Evolutionary conservation across 495 filamentous ascomycete genomes (phyloP).

Genomic region (Lophiotrema nucula): DNA sequence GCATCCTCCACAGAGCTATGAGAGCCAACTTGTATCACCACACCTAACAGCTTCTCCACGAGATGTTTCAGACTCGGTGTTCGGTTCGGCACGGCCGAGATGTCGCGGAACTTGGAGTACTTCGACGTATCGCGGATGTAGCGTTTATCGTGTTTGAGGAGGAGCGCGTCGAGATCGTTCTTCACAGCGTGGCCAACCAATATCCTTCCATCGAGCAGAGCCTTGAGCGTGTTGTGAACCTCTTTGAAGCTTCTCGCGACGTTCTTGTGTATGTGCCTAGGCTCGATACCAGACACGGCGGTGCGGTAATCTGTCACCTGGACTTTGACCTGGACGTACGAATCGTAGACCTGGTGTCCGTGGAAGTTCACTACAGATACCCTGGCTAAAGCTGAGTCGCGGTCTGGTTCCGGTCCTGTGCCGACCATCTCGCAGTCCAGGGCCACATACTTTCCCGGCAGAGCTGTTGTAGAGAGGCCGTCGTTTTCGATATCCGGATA

Average conservation of each 20-base stretch:
- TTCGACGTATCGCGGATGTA: constrained; percentile 84
- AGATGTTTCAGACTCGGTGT: constrained; percentile 76
- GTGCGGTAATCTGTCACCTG: constrained; percentile 87
- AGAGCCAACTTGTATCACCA: constrained; percentile 77
- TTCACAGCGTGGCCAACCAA: constrained; percentile 87
- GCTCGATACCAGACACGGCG: constrained; percentile 72
- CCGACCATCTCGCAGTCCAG: constrained; percentile 99
- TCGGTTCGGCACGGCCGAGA: constrained; percentile 61
- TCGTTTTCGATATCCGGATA: constrained; percentile 44
- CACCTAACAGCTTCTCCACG: constrained; percentile 71
- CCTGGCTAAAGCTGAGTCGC: constrained; percentile 72
- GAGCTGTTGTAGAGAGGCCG: constrained; percentile 48
- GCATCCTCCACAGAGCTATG: constrained; percentile 87
- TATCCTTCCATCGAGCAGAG: constrained; percentile 69
- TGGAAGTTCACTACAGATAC: constrained; percentile 91
- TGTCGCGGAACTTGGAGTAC: constrained; percentile 67
- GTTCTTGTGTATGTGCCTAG: constrained; percentile 57
- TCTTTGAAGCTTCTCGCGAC: constrained; percentile 55
- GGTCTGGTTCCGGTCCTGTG: constrained; percentile 59
- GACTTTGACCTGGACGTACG: constrained; percentile 76
- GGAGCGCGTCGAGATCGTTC: constrained; percentile 76
- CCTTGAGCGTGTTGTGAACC: constrained; percentile 70
- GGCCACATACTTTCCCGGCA: constrained; percentile 81
- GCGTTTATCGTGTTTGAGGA: constrained; percentile 70
- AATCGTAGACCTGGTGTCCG: constrained; percentile 85